These are phyloP conservation scores for Apiospora marii DNA, from an alignment of 2,329 filamentous ascomycete genomes.

Conservation along the genomic window DNA sequence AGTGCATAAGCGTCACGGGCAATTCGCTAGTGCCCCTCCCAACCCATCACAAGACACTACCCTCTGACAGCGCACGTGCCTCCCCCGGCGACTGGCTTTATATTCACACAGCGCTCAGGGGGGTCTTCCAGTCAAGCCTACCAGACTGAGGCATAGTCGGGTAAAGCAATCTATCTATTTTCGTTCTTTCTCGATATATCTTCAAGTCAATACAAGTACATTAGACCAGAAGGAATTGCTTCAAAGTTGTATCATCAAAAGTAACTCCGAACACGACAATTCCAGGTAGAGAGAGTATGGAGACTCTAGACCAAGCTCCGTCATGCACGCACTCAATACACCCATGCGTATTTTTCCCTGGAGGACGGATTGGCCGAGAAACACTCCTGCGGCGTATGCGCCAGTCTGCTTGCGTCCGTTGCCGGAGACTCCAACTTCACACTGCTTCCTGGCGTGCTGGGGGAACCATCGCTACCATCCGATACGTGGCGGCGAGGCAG, in stretches of 20 bases:
- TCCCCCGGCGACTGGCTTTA: neutral
- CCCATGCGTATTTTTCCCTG: neutral
- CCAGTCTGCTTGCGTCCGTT: neutral
- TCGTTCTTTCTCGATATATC: neutral
- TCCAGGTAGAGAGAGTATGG: neutral
- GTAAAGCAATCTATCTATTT: neutral
- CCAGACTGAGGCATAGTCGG: too few species aligned
- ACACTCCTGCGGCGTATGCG: neutral
- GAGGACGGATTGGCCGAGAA: neutral
- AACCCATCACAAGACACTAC: constrained; percentile 8
- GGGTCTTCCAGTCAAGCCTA: neutral
- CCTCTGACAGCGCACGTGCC: neutral
- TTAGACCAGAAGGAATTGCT: neutral
- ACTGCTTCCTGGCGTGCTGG: neutral
- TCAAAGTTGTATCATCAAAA: neutral
- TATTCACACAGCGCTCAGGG: neutral
- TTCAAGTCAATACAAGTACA: neutral
- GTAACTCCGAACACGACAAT: neutral
- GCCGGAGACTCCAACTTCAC: neutral
- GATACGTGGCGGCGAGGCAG: neutral
- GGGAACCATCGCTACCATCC: too few species aligned
- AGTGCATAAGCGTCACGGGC: neutral
- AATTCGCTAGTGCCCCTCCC: neutral
- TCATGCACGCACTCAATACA: neutral
- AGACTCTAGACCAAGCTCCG: neutral